Evolutionary conservation across 2,329 filamentous ascomycete genomes (phyloP), one percentile per base, ranked within the genome.

Genomic region (Talaromyces piceae): DNA sequence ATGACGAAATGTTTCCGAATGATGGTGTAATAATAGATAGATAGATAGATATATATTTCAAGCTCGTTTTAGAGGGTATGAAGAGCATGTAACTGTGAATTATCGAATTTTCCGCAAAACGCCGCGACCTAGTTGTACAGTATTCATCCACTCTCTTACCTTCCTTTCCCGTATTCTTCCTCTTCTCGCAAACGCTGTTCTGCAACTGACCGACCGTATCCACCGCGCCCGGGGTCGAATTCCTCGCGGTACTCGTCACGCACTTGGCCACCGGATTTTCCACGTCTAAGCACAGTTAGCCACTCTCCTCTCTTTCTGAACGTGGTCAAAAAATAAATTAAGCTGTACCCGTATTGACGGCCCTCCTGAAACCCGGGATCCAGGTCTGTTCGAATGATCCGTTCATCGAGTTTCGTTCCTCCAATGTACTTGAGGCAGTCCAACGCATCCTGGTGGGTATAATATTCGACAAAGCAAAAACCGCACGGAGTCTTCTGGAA

Each of bases 401-500:
- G 84, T 77, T 98, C 93, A 69, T 98, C 93, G 43, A 98, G 81
- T 76, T 98, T 98, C 30, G 93, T 98, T 52, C 93, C 93, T 51
- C 93, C 93, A 63, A 98, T 86, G 68, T 97, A 98, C 73, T 97
- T 98, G 84, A 98, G 85, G 72, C 91, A 97, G 69, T 98, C 93
- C 46, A 98, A 79, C 7, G 93, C 93, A 69, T 98, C 93, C 66
- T 95, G 86, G 69, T 97, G 93, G 26, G 86, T 96, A 76, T 96
- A 97, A 75, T 98, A 98, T 73, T 98, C 93, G 64, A 98, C 93
- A 66, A 98, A 98, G 77, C 93, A 98, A 78, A 98, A 98, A 37
- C 93, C 93, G 71, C 93, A 98, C 1, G 93, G 93, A 0, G 93
- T 98, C 76, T 98, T 98, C 71, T 87, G 87, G 77, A 93, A 95